These are phyloP conservation scores for Boletus vinaceobasis DNA, from an alignment of 768 basidiomycete genomes.

Conservation along the genomic window DNA sequence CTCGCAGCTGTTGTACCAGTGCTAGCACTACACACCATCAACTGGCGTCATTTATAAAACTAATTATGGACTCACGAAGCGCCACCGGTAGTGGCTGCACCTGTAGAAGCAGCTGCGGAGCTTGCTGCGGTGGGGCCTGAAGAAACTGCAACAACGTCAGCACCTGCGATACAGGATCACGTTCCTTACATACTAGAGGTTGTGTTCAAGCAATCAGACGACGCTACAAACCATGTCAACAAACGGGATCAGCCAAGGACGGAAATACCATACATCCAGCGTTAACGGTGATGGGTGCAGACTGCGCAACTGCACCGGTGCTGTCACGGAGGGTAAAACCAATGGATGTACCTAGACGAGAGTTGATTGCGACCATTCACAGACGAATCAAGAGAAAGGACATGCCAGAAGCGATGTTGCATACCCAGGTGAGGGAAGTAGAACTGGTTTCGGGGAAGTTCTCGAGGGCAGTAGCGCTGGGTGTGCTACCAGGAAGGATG, in stretches of 20 bases:
- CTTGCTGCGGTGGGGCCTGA: constrained; percentile 20
- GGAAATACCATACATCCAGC: constrained; percentile 44
- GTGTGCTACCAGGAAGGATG: constrained; percentile 49
- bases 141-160: constrained; percentile 20
- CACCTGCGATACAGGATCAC: constrained; percentile 7
- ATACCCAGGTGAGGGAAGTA: constrained; percentile 51
- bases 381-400: background rate
- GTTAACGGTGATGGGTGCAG: constrained; percentile 50
- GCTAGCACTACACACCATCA: constrained; percentile 4
- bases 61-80: constrained; percentile 18
- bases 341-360: constrained; percentile 43
- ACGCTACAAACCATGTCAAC: constrained; percentile 28
- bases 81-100: background rate
- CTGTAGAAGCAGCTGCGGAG: background rate
- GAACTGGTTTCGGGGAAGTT: constrained; percentile 41
- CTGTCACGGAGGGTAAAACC: constrained; percentile 61
- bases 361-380: background rate
- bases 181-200: constrained; percentile 22
- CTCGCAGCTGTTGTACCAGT: background rate
- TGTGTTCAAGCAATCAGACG: constrained; percentile 27
- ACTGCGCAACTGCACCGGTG: constrained; percentile 47
- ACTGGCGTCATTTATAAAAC: background rate
- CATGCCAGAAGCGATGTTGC: constrained; percentile 46
- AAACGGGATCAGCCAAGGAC: background rate
- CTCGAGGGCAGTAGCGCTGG: constrained; percentile 42